Evolutionary conservation across 2,329 filamentous ascomycete species (phyloP).

Genomic region (Fusarium domesticum): DNA sequence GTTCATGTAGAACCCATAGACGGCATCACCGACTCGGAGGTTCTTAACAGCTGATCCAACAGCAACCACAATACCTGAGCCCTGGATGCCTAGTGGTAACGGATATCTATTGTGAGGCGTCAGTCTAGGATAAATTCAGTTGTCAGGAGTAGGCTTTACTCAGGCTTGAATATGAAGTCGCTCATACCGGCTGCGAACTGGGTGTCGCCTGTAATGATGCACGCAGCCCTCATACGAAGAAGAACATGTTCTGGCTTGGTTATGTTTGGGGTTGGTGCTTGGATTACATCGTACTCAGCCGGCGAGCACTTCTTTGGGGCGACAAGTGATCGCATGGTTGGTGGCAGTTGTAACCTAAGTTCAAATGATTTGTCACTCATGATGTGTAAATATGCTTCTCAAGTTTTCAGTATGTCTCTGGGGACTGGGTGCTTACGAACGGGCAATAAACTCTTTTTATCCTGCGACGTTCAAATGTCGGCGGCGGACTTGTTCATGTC

Average conservation of each 20-base stretch:
- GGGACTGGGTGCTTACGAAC: no score
- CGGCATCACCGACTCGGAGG: constrained; percentile 36
- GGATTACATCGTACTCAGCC: constrained; percentile 37
- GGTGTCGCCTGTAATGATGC: constrained; percentile 37
- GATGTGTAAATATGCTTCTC: no score
- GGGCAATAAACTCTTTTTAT: constrained; percentile 15
- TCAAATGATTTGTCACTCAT: no score
- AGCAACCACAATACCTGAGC: constrained; percentile 34
- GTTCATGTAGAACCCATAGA: constrained; percentile 38
- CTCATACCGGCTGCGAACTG: constrained; percentile 28
- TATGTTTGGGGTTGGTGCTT: constrained; percentile 45
- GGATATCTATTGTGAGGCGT: constrained; percentile 19
- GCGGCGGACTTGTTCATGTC: constrained; percentile 18
- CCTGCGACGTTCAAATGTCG: neutral
- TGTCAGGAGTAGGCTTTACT: constrained; percentile 25
- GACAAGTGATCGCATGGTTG: constrained; percentile 44
- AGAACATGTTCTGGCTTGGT: constrained; percentile 43
- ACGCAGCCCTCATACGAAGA: constrained; percentile 38
- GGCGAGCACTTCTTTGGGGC: constrained; percentile 40
- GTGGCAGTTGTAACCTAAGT: constrained; percentile 33
- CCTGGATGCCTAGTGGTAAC: constrained; percentile 29
- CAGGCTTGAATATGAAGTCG: constrained; percentile 24
- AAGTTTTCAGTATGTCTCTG: no score
- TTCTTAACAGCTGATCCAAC: constrained; percentile 28
- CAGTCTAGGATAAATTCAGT: neutral